phyloP scores from a whole-genome alignment of 1,284 basidiomycete genomes.

The Fomitiporia mediterranea region DNA sequence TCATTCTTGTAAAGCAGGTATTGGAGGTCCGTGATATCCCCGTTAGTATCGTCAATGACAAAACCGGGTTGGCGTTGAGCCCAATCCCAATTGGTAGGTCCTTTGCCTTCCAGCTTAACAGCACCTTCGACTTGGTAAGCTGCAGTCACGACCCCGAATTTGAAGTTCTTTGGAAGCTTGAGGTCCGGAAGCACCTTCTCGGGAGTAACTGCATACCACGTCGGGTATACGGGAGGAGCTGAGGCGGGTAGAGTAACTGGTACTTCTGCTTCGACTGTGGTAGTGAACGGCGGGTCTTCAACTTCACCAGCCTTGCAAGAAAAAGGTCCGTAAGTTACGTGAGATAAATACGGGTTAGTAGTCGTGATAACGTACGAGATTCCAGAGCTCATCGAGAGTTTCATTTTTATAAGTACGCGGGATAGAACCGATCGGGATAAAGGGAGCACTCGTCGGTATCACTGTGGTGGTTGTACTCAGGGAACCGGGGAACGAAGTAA shows the following conservation, averaged over 20 bases:
- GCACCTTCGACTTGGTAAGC: conserved; percentile 49
- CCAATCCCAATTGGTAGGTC: conserved; percentile 47
- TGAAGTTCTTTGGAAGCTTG: conserved; percentile 39
- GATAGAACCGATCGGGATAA: conserved; percentile 38
- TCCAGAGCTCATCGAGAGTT: conserved; percentile 39
- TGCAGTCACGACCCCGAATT: conserved; percentile 44
- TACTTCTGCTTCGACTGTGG: conserved; percentile 34
- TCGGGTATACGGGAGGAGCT: conserved; percentile 41
- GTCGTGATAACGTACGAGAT: conserved; percentile 31
- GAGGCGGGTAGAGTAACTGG: conserved; percentile 38
- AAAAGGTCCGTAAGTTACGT: neutral
- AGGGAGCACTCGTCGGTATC: conserved; percentile 17
- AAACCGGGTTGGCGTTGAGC: conserved; percentile 37
- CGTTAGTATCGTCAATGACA: conserved; percentile 31
- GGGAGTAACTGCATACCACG: conserved; percentile 40
- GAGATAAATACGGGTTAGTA: neutral
- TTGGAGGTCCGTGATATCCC: conserved; percentile 42
- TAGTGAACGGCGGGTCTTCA: conserved; percentile 41
- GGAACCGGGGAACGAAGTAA: neutral
- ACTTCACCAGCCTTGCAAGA: conserved; percentile 38
- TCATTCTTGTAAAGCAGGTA: conserved; percentile 47
- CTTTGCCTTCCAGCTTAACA: conserved; percentile 43
- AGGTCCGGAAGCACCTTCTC: conserved; percentile 37
- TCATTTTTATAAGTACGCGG: conserved; percentile 35
- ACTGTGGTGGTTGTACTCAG: neutral